Conservation (phyloP, 2,329 filamentous ascomycete species). For the Fusarium pilosicola region DNA sequence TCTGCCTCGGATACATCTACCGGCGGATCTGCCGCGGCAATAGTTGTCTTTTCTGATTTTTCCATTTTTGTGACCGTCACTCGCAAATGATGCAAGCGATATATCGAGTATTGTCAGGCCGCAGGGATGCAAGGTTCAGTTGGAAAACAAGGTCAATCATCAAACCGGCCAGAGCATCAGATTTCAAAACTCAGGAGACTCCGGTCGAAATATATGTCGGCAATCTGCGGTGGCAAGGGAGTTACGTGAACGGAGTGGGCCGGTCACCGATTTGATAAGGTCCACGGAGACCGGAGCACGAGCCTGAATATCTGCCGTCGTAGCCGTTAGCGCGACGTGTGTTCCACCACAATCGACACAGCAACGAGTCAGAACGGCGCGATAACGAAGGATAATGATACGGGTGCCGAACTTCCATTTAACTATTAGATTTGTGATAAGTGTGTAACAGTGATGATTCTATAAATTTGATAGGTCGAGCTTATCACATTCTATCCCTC, state of each 20-base stretch:
- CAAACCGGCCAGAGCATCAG: neutral
- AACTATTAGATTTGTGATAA: too few species aligned
- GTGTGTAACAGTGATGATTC: neutral
- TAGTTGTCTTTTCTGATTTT: neutral
- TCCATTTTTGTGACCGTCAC: neutral
- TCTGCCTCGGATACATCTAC: neutral
- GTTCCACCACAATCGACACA: neutral
- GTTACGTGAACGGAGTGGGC: neutral
- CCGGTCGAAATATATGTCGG: neutral
- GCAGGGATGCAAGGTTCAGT: accelerated
- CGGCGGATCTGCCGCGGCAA: neutral
- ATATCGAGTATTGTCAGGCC: neutral
- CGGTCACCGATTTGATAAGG: neutral
- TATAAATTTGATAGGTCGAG: neutral
- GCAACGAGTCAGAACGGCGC: neutral
- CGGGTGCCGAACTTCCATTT: neutral
- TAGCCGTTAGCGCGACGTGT: neutral
- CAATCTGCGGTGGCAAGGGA: neutral
- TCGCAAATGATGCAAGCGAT: neutral
- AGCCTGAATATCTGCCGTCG: neutral
- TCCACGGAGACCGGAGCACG: neutral
- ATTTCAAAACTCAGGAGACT: neutral
- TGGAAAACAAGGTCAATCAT: too few species aligned
- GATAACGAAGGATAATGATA: neutral
- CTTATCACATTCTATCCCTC: neutral